A percentile compares a stretch with the other conserved stretches of the same genome.
These are phyloP conservation scores for Durotheca rogersii DNA, from an alignment of 495 filamentous ascomycete species.

Conservation along the genomic window DNA sequence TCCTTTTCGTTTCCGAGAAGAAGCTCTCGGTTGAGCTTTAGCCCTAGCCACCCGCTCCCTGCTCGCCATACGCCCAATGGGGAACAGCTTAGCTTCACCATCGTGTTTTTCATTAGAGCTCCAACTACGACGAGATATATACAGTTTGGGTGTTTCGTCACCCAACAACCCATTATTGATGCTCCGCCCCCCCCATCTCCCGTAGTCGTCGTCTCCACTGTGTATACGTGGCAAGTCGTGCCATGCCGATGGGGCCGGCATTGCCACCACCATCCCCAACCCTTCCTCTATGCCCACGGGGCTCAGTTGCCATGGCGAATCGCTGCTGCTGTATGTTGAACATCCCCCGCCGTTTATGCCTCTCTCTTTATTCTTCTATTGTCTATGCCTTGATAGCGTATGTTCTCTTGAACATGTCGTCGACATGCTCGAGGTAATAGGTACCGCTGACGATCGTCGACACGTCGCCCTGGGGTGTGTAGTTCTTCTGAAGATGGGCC, in stretches of 20 bases:
- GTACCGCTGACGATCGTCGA: constrained; percentile 75
- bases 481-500: constrained; percentile 92
- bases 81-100: too few relatives aligned
- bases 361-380: too few relatives aligned
- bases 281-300: constrained; percentile 9
- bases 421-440: constrained; percentile 87
- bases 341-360: too few relatives aligned
- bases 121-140: too few relatives aligned
- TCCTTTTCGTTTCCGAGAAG: too few relatives aligned
- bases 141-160: too few relatives aligned
- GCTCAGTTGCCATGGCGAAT: constrained; percentile 12
- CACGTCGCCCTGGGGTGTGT: constrained; percentile 71
- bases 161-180: too few relatives aligned
- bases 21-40: too few relatives aligned
- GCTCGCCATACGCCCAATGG: too few relatives aligned
- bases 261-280: too few relatives aligned
- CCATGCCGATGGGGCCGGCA: constrained; percentile 7
- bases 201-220: constrained; percentile 14
- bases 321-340: constrained; percentile 25
- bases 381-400: constrained; percentile 84
- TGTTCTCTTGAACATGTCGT: constrained; percentile 91
- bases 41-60: too few relatives aligned
- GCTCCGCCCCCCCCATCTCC: constrained; percentile 24
- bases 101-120: too few relatives aligned
- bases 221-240: constrained; percentile 30